phyloP scores from a whole-genome alignment of 2,329 filamentous ascomycete genomes.

The Botrytis medusae region DNA sequence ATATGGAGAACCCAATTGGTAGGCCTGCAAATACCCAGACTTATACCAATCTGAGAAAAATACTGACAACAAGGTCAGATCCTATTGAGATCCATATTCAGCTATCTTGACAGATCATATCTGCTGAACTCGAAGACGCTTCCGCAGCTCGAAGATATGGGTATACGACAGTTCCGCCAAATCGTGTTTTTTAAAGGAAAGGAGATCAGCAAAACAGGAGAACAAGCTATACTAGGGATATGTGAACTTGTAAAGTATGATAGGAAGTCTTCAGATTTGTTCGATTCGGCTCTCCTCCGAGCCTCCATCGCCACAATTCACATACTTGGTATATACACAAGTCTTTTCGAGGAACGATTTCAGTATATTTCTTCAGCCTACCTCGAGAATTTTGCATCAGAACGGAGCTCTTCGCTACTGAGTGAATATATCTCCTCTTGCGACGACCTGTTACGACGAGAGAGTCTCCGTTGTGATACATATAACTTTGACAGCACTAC shows the following conservation, averaged over 20 bases:
- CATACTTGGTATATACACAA: slow-evolving; percentile 77
- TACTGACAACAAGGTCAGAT: slow-evolving; percentile 48
- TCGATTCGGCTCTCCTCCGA: slow-evolving; percentile 66
- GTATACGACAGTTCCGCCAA: slow-evolving; percentile 71
- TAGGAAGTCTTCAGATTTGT: slow-evolving; percentile 56
- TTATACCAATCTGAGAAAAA: not conserved
- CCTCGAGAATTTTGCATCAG: slow-evolving; percentile 67
- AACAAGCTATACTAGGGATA: slow-evolving; percentile 56
- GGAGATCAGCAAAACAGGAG: slow-evolving; percentile 42
- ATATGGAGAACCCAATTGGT: slow-evolving; percentile 78
- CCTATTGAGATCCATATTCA: slow-evolving; percentile 83
- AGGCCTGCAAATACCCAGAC: slow-evolving; percentile 39
- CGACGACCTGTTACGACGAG: slow-evolving; percentile 65
- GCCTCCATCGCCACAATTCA: slow-evolving; percentile 81
- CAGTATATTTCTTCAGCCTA: slow-evolving; percentile 66
- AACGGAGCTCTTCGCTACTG: slow-evolving; percentile 61
- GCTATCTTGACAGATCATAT: slow-evolving; percentile 89
- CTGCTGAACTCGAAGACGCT: slow-evolving; percentile 70
- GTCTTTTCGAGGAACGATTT: slow-evolving; percentile 75
- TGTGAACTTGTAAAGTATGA: slow-evolving; percentile 76
- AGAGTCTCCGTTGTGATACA: slow-evolving; percentile 73
- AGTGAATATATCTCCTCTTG: slow-evolving; percentile 74
- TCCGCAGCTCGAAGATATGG: slow-evolving; percentile 77
- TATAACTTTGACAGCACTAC: slow-evolving; percentile 84
- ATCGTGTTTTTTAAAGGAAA: slow-evolving; percentile 45